Conservation (phyloP, 1,284 basidiomycete genomes). For the Marasmius oreades region DNA sequence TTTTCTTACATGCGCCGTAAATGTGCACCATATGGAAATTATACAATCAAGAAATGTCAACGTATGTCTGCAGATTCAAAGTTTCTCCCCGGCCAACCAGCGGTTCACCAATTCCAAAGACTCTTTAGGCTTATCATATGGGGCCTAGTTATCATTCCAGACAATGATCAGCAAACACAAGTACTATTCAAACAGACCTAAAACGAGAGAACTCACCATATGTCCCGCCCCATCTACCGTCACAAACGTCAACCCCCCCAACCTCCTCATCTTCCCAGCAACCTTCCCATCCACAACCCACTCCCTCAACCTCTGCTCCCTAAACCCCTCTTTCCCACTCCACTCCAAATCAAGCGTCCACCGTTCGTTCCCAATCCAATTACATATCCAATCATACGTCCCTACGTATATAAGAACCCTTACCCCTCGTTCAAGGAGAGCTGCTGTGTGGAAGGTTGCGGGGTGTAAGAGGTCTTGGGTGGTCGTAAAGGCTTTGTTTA, state of each 20-base stretch:
- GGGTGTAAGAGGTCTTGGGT: slow-evolving; percentile 39
- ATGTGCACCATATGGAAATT: no score
- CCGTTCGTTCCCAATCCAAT: slow-evolving; percentile 68
- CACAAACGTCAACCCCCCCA: slow-evolving; percentile 50
- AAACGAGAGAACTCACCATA: slow-evolving; percentile 40
- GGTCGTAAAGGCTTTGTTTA: slow-evolving; percentile 37
- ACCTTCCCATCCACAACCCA: slow-evolving; percentile 46
- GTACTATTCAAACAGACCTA: neutral
- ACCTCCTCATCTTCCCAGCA: slow-evolving; percentile 49
- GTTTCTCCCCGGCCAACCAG: slow-evolving; percentile 37
- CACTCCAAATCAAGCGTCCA: slow-evolving; percentile 63
- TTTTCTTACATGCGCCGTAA: no score
- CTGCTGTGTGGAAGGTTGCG: slow-evolving; percentile 56
- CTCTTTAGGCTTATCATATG: slow-evolving; percentile 50
- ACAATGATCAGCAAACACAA: neutral
- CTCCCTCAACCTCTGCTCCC: slow-evolving; percentile 37
- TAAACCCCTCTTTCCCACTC: slow-evolving; percentile 55
- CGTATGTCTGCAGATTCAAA: no score
- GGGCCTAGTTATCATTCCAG: slow-evolving; percentile 32
- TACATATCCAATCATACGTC: slow-evolving; percentile 72
- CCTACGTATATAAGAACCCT: slow-evolving; percentile 75
- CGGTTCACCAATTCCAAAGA: slow-evolving; percentile 41
- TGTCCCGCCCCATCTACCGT: slow-evolving; percentile 49
- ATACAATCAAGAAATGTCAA: no score
- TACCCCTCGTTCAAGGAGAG: slow-evolving; percentile 72